These are phyloP conservation scores for Teratosphaeria destructans DNA, from an alignment of 2,329 filamentous ascomycete genomes.

Conservation along the genomic window DNA sequence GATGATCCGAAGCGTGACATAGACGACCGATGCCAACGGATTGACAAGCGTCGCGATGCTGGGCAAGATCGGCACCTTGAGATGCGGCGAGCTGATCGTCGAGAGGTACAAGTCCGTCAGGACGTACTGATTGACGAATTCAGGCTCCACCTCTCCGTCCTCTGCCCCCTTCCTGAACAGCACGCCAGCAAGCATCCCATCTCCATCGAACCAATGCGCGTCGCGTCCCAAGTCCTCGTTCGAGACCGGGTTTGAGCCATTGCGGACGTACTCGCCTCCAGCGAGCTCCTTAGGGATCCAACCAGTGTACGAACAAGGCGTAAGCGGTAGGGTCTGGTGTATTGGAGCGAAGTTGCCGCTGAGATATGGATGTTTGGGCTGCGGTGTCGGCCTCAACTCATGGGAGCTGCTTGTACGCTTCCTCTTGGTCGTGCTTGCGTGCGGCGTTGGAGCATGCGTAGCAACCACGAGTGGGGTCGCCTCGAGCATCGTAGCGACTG, in stretches of 20 bases:
- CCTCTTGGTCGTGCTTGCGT: slow-evolving; percentile 18
- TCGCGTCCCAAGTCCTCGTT: slow-evolving; percentile 52
- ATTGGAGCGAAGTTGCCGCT: slow-evolving; percentile 62
- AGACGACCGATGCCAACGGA: slow-evolving; percentile 43
- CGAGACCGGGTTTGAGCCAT: slow-evolving; percentile 57
- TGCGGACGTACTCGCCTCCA: slow-evolving; percentile 62
- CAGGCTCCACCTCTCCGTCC: slow-evolving; percentile 38
- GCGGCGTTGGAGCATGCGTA: slow-evolving; percentile 1
- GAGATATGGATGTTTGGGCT: slow-evolving; percentile 38
- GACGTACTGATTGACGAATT: slow-evolving; percentile 61
- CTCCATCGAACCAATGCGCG: slow-evolving; percentile 65
- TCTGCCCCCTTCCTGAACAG: slow-evolving; percentile 41
- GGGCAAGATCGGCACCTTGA: slow-evolving; percentile 51
- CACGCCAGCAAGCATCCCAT: slow-evolving; percentile 64
- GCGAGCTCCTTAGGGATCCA: slow-evolving; percentile 53
- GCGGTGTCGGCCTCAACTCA: slow-evolving; percentile 21
- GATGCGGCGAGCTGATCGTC: slow-evolving; percentile 35
- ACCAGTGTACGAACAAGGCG: slow-evolving; percentile 48
- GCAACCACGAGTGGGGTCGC: neutral
- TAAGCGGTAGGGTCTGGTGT: slow-evolving; percentile 44
- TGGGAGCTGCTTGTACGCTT: slow-evolving; percentile 18
- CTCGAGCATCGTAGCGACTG: slow-evolving; percentile 4
- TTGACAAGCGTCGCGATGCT: slow-evolving; percentile 58
- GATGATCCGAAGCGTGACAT: slow-evolving; percentile 43
- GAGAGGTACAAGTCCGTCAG: slow-evolving; percentile 56